Conservation (phyloP, 1,139 yeast genomes). For the Torulaspora globosa region DNA sequence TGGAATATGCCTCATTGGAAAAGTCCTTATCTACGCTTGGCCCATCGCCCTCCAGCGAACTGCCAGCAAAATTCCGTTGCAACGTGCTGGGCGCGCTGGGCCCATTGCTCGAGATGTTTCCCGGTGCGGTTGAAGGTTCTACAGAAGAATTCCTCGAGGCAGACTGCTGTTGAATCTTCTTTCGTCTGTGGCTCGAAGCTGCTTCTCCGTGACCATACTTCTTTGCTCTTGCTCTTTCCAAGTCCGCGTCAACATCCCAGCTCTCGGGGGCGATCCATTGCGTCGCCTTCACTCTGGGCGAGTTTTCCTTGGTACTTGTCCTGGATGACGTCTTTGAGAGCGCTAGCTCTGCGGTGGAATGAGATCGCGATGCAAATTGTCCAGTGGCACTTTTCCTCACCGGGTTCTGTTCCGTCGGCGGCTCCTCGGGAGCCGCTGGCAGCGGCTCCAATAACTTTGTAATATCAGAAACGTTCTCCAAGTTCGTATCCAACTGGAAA, state of each 20-base stretch:
- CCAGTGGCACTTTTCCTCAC: neutral
- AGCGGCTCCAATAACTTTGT: conserved; percentile 19
- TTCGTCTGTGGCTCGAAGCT: conserved; percentile 9
- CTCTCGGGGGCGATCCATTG: conserved; percentile 71
- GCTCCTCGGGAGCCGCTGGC: neutral
- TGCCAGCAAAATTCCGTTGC: neutral
- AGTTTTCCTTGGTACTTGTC: conserved; percentile 4
- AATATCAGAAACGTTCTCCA: conserved; percentile 33
- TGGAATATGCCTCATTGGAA: conserved; percentile 1
- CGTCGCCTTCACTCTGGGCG: conserved; percentile 12
- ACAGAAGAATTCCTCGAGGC: neutral
- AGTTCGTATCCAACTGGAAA: conserved; percentile 32
- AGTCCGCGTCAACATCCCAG: conserved; percentile 62
- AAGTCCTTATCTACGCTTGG: neutral
- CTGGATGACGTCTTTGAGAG: conserved; percentile 1
- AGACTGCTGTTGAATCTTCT: neutral
- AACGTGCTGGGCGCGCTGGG: conserved; percentile 2
- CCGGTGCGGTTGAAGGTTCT: conserved; percentile 1
- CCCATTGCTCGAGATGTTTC: neutral
- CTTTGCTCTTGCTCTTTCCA: conserved; percentile 14
- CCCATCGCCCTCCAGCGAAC: neutral
- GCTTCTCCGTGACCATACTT: conserved; percentile 11
- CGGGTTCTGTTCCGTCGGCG: conserved; percentile 1
- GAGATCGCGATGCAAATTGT: neutral
- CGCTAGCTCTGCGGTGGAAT: conserved; percentile 1